Conservation (phyloP, 2,329 filamentous ascomycete species). For the Beauveria australis region DNA sequence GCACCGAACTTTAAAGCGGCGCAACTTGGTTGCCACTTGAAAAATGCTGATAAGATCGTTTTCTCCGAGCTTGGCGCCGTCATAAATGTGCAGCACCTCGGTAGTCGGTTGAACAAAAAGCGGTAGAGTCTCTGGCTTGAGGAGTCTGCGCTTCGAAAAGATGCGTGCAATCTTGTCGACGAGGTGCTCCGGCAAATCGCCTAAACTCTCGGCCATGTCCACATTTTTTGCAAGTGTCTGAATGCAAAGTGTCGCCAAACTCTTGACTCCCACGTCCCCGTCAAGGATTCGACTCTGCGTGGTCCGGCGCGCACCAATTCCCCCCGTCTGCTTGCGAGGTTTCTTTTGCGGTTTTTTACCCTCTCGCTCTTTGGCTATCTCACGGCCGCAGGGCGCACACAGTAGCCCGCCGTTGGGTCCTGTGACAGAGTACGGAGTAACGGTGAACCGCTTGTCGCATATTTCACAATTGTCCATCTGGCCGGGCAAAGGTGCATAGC, state of each 20-base stretch:
- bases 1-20: constrained; percentile 67
- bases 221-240: constrained; percentile 57
- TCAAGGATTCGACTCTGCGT: constrained; percentile 79
- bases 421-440: constrained; percentile 79
- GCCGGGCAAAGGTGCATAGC: constrained; percentile 56
- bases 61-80: constrained; percentile 55
- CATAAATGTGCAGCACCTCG: constrained; percentile 48
- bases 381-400: constrained; percentile 72
- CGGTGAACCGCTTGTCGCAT: constrained; percentile 83
- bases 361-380: constrained; percentile 55
- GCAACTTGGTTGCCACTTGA: constrained; percentile 60
- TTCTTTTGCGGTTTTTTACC: constrained; percentile 29
- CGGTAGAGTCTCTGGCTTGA: constrained; percentile 45
- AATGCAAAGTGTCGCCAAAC: constrained; percentile 55
- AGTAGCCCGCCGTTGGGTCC: constrained; percentile 80
- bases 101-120: constrained; percentile 48
- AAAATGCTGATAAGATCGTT: constrained; percentile 79
- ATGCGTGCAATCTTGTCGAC: constrained; percentile 53
- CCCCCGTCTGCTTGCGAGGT: constrained; percentile 41
- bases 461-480: constrained; percentile 83
- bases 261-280: constrained; percentile 62
- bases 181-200: constrained; percentile 45
- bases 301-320: constrained; percentile 60
- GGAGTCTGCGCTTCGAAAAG: constrained; percentile 51
- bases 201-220: constrained; percentile 52